Evolutionary conservation across 805 yeast genomes (phyloP).

Genomic region (Myxozyma nipponensis): DNA sequence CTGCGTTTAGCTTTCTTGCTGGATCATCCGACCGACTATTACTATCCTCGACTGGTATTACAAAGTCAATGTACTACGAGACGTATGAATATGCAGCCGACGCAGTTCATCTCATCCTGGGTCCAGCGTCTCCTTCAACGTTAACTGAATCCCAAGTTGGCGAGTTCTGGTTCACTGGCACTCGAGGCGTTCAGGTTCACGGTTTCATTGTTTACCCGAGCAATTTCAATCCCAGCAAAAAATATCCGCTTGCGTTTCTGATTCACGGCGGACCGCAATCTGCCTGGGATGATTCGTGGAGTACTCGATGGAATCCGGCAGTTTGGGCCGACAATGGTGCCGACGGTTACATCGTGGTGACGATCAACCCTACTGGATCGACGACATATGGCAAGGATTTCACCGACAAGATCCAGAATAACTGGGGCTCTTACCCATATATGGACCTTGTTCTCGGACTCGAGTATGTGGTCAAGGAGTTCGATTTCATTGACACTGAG

Average conservation of each 20-base stretch:
- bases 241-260: conserved; percentile 31
- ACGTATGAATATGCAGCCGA: conserved; percentile 9
- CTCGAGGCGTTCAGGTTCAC: conserved; percentile 27
- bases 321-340: conserved; percentile 30
- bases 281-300: conserved; percentile 31
- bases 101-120: conserved; percentile 12
- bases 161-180: conserved; percentile 31
- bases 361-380: conserved; percentile 33
- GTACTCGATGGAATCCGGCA: conserved; percentile 33
- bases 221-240: conserved; percentile 22
- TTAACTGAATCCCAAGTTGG: conserved; percentile 18
- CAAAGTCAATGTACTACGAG: conserved; percentile 24
- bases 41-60: conserved; percentile 12
- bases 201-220: conserved; percentile 29
- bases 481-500: conserved; percentile 27
- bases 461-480: conserved; percentile 18
- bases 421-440: conserved; percentile 34
- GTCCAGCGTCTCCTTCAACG: conserved; percentile 4
- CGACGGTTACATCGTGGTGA: conserved; percentile 29
- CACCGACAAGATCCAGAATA: conserved; percentile 27
- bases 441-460: conserved; percentile 31
- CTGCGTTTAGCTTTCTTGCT: conserved; percentile 11
- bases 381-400: conserved; percentile 33
- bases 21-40: conserved; percentile 10
- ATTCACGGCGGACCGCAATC: conserved; percentile 34